Base-by-base conservation (phyloP, 1,284 basidiomycete genomes). In the Ceratorhiza oryzae-sativae region DNA sequence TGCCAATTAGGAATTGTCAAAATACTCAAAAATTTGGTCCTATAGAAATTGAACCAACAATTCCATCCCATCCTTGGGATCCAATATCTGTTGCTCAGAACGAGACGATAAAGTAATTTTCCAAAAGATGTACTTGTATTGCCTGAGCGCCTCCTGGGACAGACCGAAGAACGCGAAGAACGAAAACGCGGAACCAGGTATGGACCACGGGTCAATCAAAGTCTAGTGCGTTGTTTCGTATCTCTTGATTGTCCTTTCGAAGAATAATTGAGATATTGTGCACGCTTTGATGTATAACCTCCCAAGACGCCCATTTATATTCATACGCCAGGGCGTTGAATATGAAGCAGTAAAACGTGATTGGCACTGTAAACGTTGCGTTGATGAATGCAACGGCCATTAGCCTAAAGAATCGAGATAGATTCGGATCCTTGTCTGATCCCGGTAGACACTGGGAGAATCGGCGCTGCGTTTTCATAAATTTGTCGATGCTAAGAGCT, bases 291-390 rank as follows among this genome's bases (percentile, higher is more conserved):
- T 91, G n/a, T n/a, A n/a, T n/a, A 73, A 85, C 78, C 0, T 74
- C 82, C 88, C 88, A 90, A 48, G 79, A 82, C 4, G 86, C 90
- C 0, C 85, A 83, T 75, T 72, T 1, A 86, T 9, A 59, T 2
- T n/a, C 30, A 3, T 18, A 2, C 0, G 12, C 20, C 25, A 42
- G 30, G 1, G 15, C 27, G 27, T 41, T 8, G n/a, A 42, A 30
- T 36, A 70, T 0, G 0, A 27, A 34, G 20, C 56, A 27, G 41
- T 41, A 36, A 30, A 70, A 10, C 9, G 67, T 41, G 3, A 70
- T 23, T 3, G 67, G 67, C 3, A 70, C 20, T 27, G 55, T 32
- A 27, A 59, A 58, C 15, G 49, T 6, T 42, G 59, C 59, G 5
- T 70, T 42, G 18, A 41, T 59, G 18, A 49, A 12, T 1, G 67